Percentiles rank a stretch among this genome's conserved stretches.
phyloP scores from a whole-genome alignment of 2,329 filamentous ascomycete genomes.

The Calonectria hawksworthii region DNA sequence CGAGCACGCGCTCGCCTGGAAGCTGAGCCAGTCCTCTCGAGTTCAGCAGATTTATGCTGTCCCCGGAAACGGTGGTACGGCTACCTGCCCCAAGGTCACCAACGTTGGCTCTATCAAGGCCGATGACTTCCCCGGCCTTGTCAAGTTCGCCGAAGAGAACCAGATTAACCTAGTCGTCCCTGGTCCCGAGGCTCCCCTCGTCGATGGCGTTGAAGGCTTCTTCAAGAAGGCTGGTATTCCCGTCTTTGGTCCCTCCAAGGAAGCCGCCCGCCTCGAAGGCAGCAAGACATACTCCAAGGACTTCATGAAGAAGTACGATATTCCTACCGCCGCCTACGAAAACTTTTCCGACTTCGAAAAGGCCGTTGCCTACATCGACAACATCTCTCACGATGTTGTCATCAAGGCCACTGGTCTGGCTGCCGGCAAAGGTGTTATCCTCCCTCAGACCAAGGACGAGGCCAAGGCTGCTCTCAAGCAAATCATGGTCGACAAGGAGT shows the following conservation, averaged over 20 bases:
- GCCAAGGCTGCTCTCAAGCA: slow-evolving; percentile 85
- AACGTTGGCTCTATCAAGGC: slow-evolving; percentile 80
- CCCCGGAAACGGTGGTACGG: slow-evolving; percentile 91
- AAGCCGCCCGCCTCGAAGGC: slow-evolving; percentile 91
- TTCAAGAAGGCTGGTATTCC: slow-evolving; percentile 82
- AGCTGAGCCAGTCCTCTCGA: slow-evolving; percentile 83
- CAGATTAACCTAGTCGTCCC: slow-evolving; percentile 87
- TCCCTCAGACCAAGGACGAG: slow-evolving; percentile 85
- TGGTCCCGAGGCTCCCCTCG: slow-evolving; percentile 93
- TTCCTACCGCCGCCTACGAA: slow-evolving; percentile 91
- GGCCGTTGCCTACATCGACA: slow-evolving; percentile 81
- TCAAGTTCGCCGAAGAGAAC: slow-evolving; percentile 80
- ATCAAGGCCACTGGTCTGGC: slow-evolving; percentile 96
- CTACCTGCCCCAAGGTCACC: slow-evolving; percentile 75
- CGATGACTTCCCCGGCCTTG: slow-evolving; percentile 83
- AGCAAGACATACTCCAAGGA: slow-evolving; percentile 98
- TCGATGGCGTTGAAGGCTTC: slow-evolving; percentile 88
- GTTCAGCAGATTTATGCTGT: slow-evolving; percentile 82
- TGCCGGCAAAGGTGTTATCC: slow-evolving; percentile 95
- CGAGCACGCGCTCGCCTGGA: slow-evolving; percentile 96
- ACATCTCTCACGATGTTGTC: slow-evolving; percentile 80
- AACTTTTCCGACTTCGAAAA: slow-evolving; percentile 86
- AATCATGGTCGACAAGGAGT: slow-evolving; percentile 92
- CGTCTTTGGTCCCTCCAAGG: slow-evolving; percentile 88
- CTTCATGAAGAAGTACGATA: slow-evolving; percentile 92